Evolutionary conservation across 179 eudicot genomes (phyloP), one percentile per base, ranked within the genome.

Genomic region (Beta corolliflora): DNA sequence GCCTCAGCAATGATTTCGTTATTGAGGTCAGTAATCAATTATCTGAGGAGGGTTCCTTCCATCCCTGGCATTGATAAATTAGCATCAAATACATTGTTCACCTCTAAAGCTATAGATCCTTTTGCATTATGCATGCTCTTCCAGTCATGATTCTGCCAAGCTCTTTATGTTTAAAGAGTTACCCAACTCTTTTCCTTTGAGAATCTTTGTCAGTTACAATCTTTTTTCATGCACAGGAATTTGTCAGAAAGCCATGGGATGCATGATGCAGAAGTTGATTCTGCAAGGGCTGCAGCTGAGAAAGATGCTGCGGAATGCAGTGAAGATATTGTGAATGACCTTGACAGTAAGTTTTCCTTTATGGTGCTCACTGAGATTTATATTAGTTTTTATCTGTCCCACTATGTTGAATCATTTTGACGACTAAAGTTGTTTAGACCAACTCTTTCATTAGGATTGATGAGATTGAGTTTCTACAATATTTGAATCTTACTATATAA

Each of bases 241-340:
- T 71, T 85, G 66, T 76, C 72, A 23, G 90, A 91, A 74, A 81
- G 83, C 80, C 92, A 90, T 83, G 97, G 83, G 59, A 94, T 90
- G 82, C 95, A 92, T 85, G 91, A 81, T 83, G 79, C 86, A 48
- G 97, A 94, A 83, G 83, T 93, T 76, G 85, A 82, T 77, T 88
- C 89, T 53, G 92, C 91, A 31, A 89, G 95, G 77, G 81, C 84
- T 81, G 76, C 90, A 54, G 94, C 89, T 60, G 94, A 92, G 56
- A 88, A 91, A 75, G 97, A 94, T 82, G 87, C 88, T 50, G 84
- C 80, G 9, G 88, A 84, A 72, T 84, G 81, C 76, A 88, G 90
- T 85, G 94, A 88, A 59, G 92, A 89, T 69, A 84, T 90, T 68
- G 84, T 88, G 75, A 87, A 86, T 66, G 85, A 84, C 67, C 81